phyloP scores from a whole-genome alignment of 2,329 filamentous ascomycete genomes.

The Myriosclerotinia scirpicola region DNA sequence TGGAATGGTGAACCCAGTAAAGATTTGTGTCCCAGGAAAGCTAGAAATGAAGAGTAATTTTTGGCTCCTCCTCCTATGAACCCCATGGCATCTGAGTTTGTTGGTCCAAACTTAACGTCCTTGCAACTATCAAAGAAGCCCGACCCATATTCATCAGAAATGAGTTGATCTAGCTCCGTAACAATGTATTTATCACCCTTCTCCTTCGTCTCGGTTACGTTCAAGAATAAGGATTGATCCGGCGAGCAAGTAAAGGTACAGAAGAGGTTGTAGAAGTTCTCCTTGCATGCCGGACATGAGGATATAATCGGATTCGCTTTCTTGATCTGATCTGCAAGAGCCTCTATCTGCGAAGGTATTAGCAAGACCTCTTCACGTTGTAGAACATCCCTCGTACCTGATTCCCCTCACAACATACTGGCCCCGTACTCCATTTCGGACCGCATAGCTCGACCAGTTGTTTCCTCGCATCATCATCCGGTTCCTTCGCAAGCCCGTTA shows the following conservation, averaged over 20 bases:
- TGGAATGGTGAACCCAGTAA: conserved; percentile 91
- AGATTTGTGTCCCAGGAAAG: conserved; percentile 86
- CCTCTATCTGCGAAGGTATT: conserved; percentile 58
- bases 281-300: conserved; percentile 93
- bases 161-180: conserved; percentile 84
- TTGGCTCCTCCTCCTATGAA: conserved; percentile 94
- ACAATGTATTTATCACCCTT: conserved; percentile 58
- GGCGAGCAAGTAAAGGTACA: conserved; percentile 98
- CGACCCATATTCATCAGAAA: conserved; percentile 78
- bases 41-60: conserved; percentile 82
- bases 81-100: conserved; percentile 90
- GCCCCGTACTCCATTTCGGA: conserved; percentile 76
- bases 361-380: conserved; percentile 5
- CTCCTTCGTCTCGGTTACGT: conserved; percentile 76
- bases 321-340: conserved; percentile 79
- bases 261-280: conserved; percentile 98
- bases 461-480: conserved; percentile 68
- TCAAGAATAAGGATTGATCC: conserved; percentile 92
- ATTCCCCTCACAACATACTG: conserved; percentile 80
- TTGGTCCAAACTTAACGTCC: conserved; percentile 95
- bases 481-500: conserved; percentile 77
- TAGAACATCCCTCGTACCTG: conserved; percentile 55
- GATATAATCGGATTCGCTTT: conserved; percentile 87
- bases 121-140: conserved; percentile 98
- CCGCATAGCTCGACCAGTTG: conserved; percentile 86